These are phyloP conservation scores for Boletus semigastroideus DNA, from an alignment of 1,284 basidiomycete genomes.

Conservation along the genomic window DNA sequence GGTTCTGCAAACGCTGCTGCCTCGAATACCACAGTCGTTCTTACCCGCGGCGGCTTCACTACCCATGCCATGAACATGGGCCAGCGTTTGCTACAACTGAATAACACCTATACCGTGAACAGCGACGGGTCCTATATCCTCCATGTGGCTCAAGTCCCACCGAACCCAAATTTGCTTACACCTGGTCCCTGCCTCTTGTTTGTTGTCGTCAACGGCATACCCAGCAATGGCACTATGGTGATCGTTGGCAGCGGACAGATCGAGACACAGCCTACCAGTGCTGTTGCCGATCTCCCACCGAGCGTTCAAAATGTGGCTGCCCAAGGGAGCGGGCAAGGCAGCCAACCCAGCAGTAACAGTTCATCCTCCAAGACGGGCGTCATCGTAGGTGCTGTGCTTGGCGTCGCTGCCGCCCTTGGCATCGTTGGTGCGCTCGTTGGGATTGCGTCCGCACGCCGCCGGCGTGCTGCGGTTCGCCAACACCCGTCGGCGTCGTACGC, in stretches of 20 bases:
- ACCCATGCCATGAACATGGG: slow-evolving; percentile 97
- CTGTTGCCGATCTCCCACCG: slow-evolving; percentile 51
- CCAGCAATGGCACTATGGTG: slow-evolving; percentile 73
- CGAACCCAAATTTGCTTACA: slow-evolving; percentile 81
- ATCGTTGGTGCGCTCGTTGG: slow-evolving; percentile 50
- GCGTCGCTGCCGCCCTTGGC: slow-evolving; percentile 46
- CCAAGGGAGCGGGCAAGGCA: slow-evolving; percentile 16
- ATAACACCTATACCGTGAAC: slow-evolving; percentile 81
- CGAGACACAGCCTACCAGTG: slow-evolving; percentile 57
- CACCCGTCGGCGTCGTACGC: slow-evolving; percentile 38
- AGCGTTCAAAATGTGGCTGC: slow-evolving; percentile 23
- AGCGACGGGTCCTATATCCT: slow-evolving; percentile 70
- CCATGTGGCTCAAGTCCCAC: slow-evolving; percentile 78
- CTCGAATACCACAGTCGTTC: slow-evolving; percentile 74
- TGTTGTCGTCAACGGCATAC: slow-evolving; percentile 81
- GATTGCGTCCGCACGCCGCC: slow-evolving; percentile 45
- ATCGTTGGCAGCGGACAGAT: slow-evolving; percentile 81
- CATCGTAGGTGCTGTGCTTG: slow-evolving; percentile 54
- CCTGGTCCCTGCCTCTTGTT: slow-evolving; percentile 86
- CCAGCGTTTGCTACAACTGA: slow-evolving; percentile 74
- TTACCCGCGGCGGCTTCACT: slow-evolving; percentile 88
- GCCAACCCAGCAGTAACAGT: slow-evolving; percentile 3
- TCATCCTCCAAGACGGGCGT: slow-evolving; percentile 38
- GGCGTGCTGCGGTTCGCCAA: slow-evolving; percentile 37
- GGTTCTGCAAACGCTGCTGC: slow-evolving; percentile 70